Conservation (phyloP, 2,329 filamentous ascomycete genomes). For the Penicillium sp. region DNA sequence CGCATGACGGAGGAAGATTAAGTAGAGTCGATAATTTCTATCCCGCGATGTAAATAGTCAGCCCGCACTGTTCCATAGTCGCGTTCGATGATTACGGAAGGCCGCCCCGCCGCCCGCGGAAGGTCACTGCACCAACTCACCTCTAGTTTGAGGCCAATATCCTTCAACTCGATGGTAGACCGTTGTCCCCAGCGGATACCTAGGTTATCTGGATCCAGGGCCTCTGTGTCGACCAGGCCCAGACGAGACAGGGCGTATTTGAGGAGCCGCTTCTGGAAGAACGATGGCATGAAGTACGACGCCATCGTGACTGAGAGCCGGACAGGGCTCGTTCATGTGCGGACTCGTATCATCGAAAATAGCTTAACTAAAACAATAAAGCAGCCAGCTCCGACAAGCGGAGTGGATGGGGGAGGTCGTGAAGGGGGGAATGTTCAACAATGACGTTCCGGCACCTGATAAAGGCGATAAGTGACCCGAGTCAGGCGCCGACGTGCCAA, state of each 20-base stretch:
- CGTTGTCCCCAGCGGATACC: constrained; percentile 80
- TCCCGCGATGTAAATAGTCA: constrained; percentile 23
- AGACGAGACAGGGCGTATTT: constrained; percentile 80
- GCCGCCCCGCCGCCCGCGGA: constrained; percentile 5
- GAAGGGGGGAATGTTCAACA: constrained; percentile 18
- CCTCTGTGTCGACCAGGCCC: constrained; percentile 84
- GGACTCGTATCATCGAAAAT: constrained; percentile 30
- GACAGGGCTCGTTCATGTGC: constrained; percentile 28
- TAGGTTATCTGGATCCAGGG: constrained; percentile 80
- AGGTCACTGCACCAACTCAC: constrained; percentile 49
- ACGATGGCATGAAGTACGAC: constrained; percentile 72
- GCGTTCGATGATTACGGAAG: constrained; percentile 4
- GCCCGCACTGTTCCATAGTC: constrained; percentile 15
- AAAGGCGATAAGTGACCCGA: constrained; percentile 27
- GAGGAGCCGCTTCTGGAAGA: constrained; percentile 81
- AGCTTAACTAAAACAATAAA: constrained; percentile 17
- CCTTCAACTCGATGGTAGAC: constrained; percentile 79
- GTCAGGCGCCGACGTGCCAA: constrained; percentile 21
- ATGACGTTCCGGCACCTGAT: constrained; percentile 35
- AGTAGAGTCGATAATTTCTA: constrained; percentile 78
- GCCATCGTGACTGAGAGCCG: constrained; percentile 58
- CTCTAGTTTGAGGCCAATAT: constrained; percentile 78
- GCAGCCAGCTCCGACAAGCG: constrained; percentile 7
- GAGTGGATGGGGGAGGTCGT: constrained; percentile 6
- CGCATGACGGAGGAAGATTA: constrained; percentile 70